Conservation (phyloP, 352 stramenopile species). For the Pythium angustatum region DNA sequence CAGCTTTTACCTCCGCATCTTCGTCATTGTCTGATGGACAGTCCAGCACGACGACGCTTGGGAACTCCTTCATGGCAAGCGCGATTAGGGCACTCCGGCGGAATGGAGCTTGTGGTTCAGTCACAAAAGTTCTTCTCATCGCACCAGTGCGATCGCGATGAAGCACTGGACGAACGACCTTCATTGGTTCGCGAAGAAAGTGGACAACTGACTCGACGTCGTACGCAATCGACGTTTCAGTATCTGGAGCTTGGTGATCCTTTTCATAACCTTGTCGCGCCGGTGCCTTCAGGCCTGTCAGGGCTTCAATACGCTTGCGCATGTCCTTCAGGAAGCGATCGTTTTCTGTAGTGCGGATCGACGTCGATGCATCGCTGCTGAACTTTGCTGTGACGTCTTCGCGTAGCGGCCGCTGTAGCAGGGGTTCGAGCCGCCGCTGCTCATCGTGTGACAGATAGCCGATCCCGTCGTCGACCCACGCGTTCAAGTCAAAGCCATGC, state of each 20-base stretch:
- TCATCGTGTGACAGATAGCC: constrained; percentile 68
- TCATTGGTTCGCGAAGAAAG: constrained; percentile 17
- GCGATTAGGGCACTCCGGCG: constrained; percentile 57
- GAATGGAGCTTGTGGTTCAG: constrained; percentile 61
- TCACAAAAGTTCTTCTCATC: constrained; percentile 47
- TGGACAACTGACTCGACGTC: not conserved
- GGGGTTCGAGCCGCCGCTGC: constrained; percentile 23
- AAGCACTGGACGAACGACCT: constrained; percentile 5
- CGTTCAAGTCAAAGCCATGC: constrained; percentile 80
- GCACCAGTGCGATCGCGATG: constrained; percentile 23
- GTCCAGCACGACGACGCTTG: constrained; percentile 50
- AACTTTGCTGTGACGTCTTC: constrained; percentile 29
- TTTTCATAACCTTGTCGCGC: not conserved
- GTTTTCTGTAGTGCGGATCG: constrained; percentile 23
- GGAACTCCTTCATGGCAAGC: constrained; percentile 47
- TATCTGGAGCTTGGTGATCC: not conserved
- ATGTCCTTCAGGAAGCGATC: constrained; percentile 22
- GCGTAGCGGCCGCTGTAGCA: constrained; percentile 16
- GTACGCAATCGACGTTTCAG: not conserved
- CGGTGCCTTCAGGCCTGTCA: not conserved
- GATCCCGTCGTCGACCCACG: constrained; percentile 73
- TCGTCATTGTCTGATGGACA: constrained; percentile 61
- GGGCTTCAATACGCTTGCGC: constrained; percentile 9
- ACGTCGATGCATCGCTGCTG: constrained; percentile 8
- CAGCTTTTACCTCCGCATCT: constrained; percentile 32